Evolutionary conservation across 1,284 basidiomycete species (phyloP).

Genomic region (Farysia itapuensis): DNA sequence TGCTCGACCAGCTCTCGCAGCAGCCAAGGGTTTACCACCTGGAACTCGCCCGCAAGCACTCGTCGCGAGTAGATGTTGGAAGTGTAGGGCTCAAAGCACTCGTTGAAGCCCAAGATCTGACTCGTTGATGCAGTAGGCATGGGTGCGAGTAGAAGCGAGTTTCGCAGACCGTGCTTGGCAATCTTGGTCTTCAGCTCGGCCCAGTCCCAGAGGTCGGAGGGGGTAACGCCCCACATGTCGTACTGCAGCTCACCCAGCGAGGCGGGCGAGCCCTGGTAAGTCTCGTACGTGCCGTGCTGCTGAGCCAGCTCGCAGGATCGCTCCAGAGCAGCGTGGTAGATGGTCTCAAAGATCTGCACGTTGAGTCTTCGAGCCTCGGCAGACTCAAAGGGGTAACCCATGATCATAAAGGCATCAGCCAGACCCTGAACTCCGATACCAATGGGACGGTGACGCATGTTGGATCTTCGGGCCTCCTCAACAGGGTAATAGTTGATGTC

Average conservation of each 20-base stretch:
- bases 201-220: slow-evolving; percentile 97
- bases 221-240: slow-evolving; percentile 92
- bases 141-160: slow-evolving; percentile 91
- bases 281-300: slow-evolving; percentile 81
- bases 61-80: slow-evolving; percentile 98
- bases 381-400: slow-evolving; percentile 94
- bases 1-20: slow-evolving; percentile 93
- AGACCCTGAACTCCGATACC: slow-evolving; percentile 98
- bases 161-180: slow-evolving; percentile 80
- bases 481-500: slow-evolving; percentile 92
- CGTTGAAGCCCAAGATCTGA: slow-evolving; percentile 97
- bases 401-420: slow-evolving; percentile 96
- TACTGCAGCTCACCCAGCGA: slow-evolving; percentile 86
- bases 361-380: slow-evolving; percentile 84
- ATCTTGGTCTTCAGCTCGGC: slow-evolving; percentile 82
- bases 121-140: slow-evolving; percentile 99
- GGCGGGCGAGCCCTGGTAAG: slow-evolving; percentile 88
- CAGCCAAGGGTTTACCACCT: slow-evolving; percentile 97
- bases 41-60: slow-evolving; percentile 99
- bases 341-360: slow-evolving; percentile 96
- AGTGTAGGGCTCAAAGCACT: slow-evolving; percentile 96
- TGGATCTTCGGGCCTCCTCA: slow-evolving; percentile 83
- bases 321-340: slow-evolving; percentile 94
- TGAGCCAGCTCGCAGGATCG: slow-evolving; percentile 86
- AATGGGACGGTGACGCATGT: slow-evolving; percentile 97